A percentile compares a stretch with the other conserved stretches of the same genome.
Evolutionary conservation across 352 stramenopile genomes (phyloP).

Genomic region (Pythium aquatile): DNA sequence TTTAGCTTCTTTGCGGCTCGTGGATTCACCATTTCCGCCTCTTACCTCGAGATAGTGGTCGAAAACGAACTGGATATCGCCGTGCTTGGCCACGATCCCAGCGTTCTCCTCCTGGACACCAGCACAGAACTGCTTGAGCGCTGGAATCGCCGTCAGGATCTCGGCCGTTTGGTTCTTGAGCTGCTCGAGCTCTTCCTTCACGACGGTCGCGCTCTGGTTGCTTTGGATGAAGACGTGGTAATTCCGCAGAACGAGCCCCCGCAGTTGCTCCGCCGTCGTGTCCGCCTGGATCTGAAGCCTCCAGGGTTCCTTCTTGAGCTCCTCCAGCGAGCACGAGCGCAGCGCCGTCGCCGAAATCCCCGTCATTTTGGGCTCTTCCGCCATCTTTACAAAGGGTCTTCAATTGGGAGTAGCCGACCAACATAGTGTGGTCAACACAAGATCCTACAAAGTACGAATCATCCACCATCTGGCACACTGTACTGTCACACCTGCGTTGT

Average conservation of each 20-base stretch:
- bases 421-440: background rate
- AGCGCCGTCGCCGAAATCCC: slow-evolving; percentile 26
- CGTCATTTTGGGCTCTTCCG: slow-evolving; percentile 3
- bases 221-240: slow-evolving; percentile 92
- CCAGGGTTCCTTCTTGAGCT: slow-evolving; percentile 85
- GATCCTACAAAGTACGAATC: slow-evolving; percentile 12
- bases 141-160: slow-evolving; percentile 50
- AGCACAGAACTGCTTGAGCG: slow-evolving; percentile 53
- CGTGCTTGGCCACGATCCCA: slow-evolving; percentile 62
- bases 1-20: background rate
- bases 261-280: slow-evolving; percentile 70
- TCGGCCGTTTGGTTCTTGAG: slow-evolving; percentile 67
- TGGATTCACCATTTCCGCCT: background rate
- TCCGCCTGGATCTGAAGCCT: slow-evolving; percentile 81
- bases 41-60: slow-evolving; percentile 83
- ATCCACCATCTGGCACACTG: background rate
- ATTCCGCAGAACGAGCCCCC: slow-evolving; percentile 82
- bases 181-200: slow-evolving; percentile 71
- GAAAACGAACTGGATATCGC: slow-evolving; percentile 89
- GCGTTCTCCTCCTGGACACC: slow-evolving; percentile 54
- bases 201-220: slow-evolving; percentile 80
- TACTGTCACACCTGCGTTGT: slow-evolving; percentile 10
- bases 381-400: background rate
- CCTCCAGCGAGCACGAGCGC: slow-evolving; percentile 64
- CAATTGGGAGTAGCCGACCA: background rate